Evolutionary conservation across 805 yeast genomes (phyloP).

Genomic region (Candida sakaeoensis): DNA sequence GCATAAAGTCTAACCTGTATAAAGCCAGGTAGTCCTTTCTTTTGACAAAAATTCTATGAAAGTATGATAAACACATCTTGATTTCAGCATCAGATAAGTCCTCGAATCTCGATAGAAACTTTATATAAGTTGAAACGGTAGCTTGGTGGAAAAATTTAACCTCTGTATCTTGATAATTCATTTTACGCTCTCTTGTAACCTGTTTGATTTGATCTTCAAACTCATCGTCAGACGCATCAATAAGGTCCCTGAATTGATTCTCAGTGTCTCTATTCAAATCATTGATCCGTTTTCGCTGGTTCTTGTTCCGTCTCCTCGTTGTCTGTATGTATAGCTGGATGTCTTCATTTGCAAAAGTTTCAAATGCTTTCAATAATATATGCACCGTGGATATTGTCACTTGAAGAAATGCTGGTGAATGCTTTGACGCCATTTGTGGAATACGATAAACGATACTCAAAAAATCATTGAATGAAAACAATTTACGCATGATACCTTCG

Average conservation of each 20-base stretch:
- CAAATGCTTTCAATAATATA: constrained; percentile 62
- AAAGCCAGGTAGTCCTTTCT: constrained; percentile 55
- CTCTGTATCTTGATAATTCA: constrained; percentile 40
- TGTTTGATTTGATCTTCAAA: constrained; percentile 26
- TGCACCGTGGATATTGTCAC: constrained; percentile 64
- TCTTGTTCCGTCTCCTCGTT: constrained; percentile 35
- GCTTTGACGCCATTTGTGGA: constrained; percentile 61
- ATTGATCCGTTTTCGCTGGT: constrained; percentile 19
- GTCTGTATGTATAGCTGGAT: constrained; percentile 46
- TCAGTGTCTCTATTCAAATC: constrained; percentile 24
- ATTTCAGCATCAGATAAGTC: constrained; percentile 62
- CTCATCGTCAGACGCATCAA: constrained; percentile 31
- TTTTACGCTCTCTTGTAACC: constrained; percentile 43
- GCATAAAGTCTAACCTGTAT: constrained; percentile 72
- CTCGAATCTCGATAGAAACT: constrained; percentile 53
- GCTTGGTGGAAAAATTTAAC: constrained; percentile 52
- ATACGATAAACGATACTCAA: constrained; percentile 53
- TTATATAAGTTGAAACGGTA: constrained; percentile 63
- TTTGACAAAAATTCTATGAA: constrained; percentile 63
- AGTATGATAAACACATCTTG: constrained; percentile 61
- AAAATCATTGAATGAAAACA: constrained; percentile 66
- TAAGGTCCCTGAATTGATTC: constrained; percentile 21
- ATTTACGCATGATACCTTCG: constrained; percentile 56
- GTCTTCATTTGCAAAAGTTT: constrained; percentile 58
- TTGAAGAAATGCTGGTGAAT: constrained; percentile 58